Percentiles rank a stretch among this genome's conserved stretches.
Conservation (phyloP, 2,329 filamentous ascomycete genomes). For the Orbilia blumenaviensis region DNA sequence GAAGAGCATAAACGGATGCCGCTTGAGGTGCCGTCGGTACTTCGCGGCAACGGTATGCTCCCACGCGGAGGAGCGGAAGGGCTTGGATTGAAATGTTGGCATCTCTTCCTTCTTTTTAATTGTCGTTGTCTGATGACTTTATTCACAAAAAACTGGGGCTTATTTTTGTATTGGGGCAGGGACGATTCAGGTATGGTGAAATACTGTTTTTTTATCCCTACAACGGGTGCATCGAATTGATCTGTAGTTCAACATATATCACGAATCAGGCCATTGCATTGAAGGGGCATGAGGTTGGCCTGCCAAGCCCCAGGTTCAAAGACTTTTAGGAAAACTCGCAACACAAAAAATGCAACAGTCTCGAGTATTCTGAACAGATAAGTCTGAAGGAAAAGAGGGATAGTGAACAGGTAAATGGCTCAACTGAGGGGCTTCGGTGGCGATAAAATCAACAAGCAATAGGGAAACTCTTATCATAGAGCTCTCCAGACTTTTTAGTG, state of each 20-base stretch:
- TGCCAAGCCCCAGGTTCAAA: background rate
- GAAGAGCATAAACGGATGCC: constrained; percentile 89
- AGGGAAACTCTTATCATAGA: background rate
- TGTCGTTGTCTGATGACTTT: background rate
- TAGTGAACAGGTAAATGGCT: background rate
- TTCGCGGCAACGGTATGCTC: constrained; percentile 69
- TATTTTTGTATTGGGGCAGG: too few species aligned
- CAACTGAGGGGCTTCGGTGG: too few species aligned
- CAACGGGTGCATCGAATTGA: too few species aligned
- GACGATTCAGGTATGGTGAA: too few species aligned
- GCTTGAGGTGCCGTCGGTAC: constrained; percentile 79
- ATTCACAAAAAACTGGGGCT: background rate
- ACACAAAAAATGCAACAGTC: constrained; percentile 27
- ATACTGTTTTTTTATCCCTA: too few species aligned
- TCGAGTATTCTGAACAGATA: too few species aligned
- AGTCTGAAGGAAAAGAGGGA: too few species aligned
- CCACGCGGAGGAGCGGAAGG: constrained; percentile 43
- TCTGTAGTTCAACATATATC: too few species aligned
- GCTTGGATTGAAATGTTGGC: constrained; percentile 44
- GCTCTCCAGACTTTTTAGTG: background rate
- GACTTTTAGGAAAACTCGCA: background rate
- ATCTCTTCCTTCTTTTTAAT: background rate
- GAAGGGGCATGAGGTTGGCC: background rate
- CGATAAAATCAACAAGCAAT: too few species aligned
- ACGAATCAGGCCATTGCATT: constrained; percentile 19